phyloP scores from a whole-genome alignment of 139 green algal genomes.

The Chlorella sp. region DNA sequence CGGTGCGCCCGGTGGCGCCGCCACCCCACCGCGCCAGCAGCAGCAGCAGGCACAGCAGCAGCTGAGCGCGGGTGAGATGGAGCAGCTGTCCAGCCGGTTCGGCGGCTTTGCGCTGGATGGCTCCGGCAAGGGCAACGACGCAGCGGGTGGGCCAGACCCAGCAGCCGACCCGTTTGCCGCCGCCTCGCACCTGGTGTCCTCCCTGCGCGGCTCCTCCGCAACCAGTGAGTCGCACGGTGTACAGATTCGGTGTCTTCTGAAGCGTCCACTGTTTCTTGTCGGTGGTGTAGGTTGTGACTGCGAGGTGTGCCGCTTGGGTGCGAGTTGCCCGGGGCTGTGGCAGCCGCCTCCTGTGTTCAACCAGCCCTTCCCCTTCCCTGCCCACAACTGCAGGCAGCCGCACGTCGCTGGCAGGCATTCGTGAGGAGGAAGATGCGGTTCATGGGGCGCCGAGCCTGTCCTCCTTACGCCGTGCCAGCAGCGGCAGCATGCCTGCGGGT shows the following conservation, averaged over 20 bases:
- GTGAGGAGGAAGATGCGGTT: no score
- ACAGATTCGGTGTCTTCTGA: no score
- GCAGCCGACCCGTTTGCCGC: constrained; percentile 12
- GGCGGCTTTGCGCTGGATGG: neutral
- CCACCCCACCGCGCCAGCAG: no score
- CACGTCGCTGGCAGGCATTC: neutral
- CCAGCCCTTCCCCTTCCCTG: neutral
- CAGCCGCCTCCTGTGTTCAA: neutral
- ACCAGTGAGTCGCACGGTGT: neutral
- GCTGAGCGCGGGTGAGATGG: neutral
- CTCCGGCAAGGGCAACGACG: neutral
- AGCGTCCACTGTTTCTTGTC: no score
- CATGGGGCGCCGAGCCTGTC: neutral
- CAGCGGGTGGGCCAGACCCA: neutral
- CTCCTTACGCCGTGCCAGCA: neutral
- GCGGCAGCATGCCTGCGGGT: neutral
- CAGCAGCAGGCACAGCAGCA: no score
- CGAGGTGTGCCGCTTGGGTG: neutral
- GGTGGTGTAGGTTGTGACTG: neutral
- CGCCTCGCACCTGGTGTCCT: constrained; percentile 5
- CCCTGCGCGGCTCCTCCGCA: neutral
- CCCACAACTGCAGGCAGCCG: neutral
- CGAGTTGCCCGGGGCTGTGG: neutral
- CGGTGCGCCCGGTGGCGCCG: no score
- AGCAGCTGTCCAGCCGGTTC: constrained; percentile 2